A percentile compares a stretch with the other conserved stretches of the same genome.
Conservation (phyloP, 2,329 filamentous ascomycete species). For the Apiospora aurea region DNA sequence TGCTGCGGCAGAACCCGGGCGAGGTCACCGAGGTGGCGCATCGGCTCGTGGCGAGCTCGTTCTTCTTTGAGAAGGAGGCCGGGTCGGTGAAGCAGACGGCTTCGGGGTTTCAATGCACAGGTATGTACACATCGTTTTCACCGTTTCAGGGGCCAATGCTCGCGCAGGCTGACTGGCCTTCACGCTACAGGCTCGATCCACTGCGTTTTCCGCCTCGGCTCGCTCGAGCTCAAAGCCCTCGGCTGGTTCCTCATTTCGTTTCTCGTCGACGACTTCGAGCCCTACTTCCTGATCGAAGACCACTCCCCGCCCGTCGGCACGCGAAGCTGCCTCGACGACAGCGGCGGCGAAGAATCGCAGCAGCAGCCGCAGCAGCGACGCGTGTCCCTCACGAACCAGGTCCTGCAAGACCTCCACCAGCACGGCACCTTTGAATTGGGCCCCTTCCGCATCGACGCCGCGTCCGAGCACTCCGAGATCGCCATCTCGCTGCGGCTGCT, state of each 20-base stretch:
- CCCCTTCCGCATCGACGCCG: conserved; percentile 35
- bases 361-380: conserved; percentile 32
- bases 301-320: conserved; percentile 21
- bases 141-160: too few species aligned
- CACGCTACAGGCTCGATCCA: conserved; percentile 42
- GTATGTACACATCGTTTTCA: too few species aligned
- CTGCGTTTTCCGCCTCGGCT: conserved; percentile 39
- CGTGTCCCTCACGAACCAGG: conserved; percentile 36
- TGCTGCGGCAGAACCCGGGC: conserved; percentile 35
- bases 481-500: conserved; percentile 40
- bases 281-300: conserved; percentile 42
- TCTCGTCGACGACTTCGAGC: conserved; percentile 42
- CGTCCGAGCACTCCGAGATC: conserved; percentile 35
- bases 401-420: conserved; percentile 42
- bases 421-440: conserved; percentile 41
- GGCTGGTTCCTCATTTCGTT: conserved; percentile 42
- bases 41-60: conserved; percentile 42
- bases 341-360: neutral
- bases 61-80: conserved; percentile 43
- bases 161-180: too few species aligned
- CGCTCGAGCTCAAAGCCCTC: conserved; percentile 39
- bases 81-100: conserved; percentile 37
- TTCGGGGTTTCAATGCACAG: conserved; percentile 41
- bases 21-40: conserved; percentile 41
- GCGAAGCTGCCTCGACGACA: neutral